Conservation (phyloP, 1,139 yeast genomes). For the Taphrina sp. region DNA sequence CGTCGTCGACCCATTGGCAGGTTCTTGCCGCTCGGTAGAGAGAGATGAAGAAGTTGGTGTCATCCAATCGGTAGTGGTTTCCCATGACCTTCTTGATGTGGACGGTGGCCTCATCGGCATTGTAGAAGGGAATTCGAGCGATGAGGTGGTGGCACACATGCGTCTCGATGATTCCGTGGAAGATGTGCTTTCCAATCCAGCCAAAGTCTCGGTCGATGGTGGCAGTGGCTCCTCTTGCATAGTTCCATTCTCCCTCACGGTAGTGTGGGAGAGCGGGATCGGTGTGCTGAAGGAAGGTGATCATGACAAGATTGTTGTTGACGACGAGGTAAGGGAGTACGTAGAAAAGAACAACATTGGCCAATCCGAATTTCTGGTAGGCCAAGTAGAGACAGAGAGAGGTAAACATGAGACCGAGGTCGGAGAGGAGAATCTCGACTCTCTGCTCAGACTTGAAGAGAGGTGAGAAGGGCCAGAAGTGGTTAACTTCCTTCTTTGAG, state of each 20-base stretch:
- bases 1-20: slow-evolving; percentile 76
- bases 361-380: slow-evolving; percentile 20
- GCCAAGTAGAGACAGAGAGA: slow-evolving; percentile 19
- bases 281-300: slow-evolving; percentile 80
- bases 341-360: slow-evolving; percentile 57
- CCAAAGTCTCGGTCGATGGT: slow-evolving; percentile 84
- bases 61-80: slow-evolving; percentile 64
- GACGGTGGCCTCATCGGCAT: slow-evolving; percentile 74
- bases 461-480: slow-evolving; percentile 71
- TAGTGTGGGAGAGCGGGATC: slow-evolving; percentile 80
- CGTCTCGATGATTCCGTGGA: slow-evolving; percentile 88
- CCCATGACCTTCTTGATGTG: slow-evolving; percentile 84
- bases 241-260: slow-evolving; percentile 71
- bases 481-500: slow-evolving; percentile 55
- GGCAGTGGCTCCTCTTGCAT: slow-evolving; percentile 86
- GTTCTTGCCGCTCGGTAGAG: slow-evolving; percentile 69
- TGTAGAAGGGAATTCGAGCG: slow-evolving; percentile 81
- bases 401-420: slow-evolving; percentile 31
- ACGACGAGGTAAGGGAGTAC: slow-evolving; percentile 75
- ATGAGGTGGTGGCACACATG: slow-evolving; percentile 85
- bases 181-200: slow-evolving; percentile 71
- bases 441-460: slow-evolving; percentile 67
- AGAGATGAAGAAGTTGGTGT: slow-evolving; percentile 69
- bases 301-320: slow-evolving; percentile 86
- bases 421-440: slow-evolving; percentile 41